Evolutionary conservation across 257 asterid genomes (phyloP).

Genomic region (Solanum chaucha): DNA sequence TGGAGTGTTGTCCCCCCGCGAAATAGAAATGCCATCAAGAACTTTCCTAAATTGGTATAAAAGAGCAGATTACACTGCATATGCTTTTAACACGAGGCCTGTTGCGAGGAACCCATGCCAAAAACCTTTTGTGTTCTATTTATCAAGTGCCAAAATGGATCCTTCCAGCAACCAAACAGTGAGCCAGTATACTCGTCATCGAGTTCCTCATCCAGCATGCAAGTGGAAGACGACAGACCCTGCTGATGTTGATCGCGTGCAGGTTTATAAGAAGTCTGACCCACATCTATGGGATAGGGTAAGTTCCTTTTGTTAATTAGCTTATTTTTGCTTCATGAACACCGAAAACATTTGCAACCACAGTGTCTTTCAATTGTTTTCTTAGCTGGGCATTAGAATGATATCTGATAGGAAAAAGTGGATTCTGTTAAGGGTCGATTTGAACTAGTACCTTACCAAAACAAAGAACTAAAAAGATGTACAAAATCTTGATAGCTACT

Average conservation of each 20-base stretch:
- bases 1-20: slow-evolving; percentile 69
- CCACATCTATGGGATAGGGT: slow-evolving; percentile 72
- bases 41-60: slow-evolving; percentile 85
- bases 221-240: slow-evolving; percentile 65
- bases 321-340: not conserved
- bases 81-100: slow-evolving; percentile 82
- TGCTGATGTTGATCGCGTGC: slow-evolving; percentile 25
- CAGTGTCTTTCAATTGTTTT: not conserved
- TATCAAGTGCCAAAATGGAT: slow-evolving; percentile 37
- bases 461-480: not conserved
- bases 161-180: slow-evolving; percentile 24
- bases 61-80: slow-evolving; percentile 74
- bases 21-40: slow-evolving; percentile 79
- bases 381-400: not conserved
- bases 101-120: slow-evolving; percentile 74
- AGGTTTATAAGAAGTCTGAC: slow-evolving; percentile 56
- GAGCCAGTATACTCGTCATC: slow-evolving; percentile 36
- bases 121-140: slow-evolving; percentile 60
- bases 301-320: not conserved
- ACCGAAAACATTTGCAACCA: not conserved
- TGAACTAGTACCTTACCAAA: not conserved
- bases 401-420: not conserved
- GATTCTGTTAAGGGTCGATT: not conserved
- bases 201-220: slow-evolving; percentile 43
- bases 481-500: not conserved